These are phyloP conservation scores for Biscogniauxia mediterranea DNA, from an alignment of 2,329 filamentous ascomycete species.

Conservation along the genomic window DNA sequence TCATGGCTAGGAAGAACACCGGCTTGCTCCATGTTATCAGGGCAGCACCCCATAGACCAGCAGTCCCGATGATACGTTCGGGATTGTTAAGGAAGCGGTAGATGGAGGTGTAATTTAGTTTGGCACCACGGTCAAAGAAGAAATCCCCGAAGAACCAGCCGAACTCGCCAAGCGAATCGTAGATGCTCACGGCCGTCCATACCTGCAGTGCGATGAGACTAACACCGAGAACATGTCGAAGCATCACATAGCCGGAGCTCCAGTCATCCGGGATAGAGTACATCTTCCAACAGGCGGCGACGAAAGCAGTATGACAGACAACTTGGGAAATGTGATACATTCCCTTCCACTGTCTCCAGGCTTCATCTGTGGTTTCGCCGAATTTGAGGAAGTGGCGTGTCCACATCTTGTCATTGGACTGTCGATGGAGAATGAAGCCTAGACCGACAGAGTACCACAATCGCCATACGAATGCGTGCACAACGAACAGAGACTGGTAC, in stretches of 20 bases:
- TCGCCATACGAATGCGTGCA: slow-evolving; percentile 79
- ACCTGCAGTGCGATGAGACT: slow-evolving; percentile 81
- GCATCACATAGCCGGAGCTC: slow-evolving; percentile 78
- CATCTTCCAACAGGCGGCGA: slow-evolving; percentile 94
- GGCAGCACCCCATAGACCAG: slow-evolving; percentile 92
- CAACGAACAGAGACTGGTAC: slow-evolving; percentile 76
- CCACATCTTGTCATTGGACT: slow-evolving; percentile 91
- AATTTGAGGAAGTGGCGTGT: slow-evolving; percentile 97
- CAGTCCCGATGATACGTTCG: slow-evolving; percentile 87
- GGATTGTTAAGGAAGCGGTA: slow-evolving; percentile 98
- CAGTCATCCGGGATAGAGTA: slow-evolving; percentile 85
- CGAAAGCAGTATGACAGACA: slow-evolving; percentile 85
- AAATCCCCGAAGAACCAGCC: slow-evolving; percentile 99
- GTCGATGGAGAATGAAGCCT: slow-evolving; percentile 77
- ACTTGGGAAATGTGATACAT: slow-evolving; percentile 91
- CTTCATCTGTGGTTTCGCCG: slow-evolving; percentile 84
- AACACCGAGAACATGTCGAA: slow-evolving; percentile 83
- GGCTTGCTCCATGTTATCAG: slow-evolving; percentile 87
- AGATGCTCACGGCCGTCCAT: slow-evolving; percentile 91
- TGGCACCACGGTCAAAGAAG: slow-evolving; percentile 87
- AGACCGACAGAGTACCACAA: slow-evolving; percentile 90
- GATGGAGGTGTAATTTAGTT: slow-evolving; percentile 93
- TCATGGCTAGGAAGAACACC: slow-evolving; percentile 81
- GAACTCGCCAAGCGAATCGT: slow-evolving; percentile 94
- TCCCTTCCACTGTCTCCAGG: slow-evolving; percentile 97